These are phyloP conservation scores for Phytopythium chamaehyphon DNA, from an alignment of 352 stramenopile genomes.

Conservation along the genomic window DNA sequence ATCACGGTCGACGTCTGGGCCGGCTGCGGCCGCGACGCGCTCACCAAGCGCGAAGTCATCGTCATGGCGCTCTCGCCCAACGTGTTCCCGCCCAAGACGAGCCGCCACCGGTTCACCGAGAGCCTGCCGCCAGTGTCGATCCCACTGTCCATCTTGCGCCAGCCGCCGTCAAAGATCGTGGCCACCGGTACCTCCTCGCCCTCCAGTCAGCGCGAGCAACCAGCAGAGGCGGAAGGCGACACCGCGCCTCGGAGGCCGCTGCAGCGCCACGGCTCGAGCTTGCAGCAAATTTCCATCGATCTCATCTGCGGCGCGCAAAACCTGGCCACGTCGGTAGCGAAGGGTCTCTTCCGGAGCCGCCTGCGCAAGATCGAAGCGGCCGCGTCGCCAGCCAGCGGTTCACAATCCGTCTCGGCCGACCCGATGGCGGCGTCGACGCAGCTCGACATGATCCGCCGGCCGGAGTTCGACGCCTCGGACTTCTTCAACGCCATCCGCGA, in stretches of 20 bases:
- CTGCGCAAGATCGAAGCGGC: slow-evolving; percentile 43
- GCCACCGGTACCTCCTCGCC: neutral
- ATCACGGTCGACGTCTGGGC: slow-evolving; percentile 83
- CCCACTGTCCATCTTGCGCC: slow-evolving; percentile 62
- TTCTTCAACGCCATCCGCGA: slow-evolving; percentile 82
- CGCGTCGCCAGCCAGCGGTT: neutral
- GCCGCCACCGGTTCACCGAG: slow-evolving; percentile 76
- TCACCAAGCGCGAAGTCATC: slow-evolving; percentile 82
- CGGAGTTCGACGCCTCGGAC: slow-evolving; percentile 50
- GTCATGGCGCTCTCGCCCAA: slow-evolving; percentile 76
- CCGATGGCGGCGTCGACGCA: slow-evolving; percentile 20
- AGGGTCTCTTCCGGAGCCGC: slow-evolving; percentile 68
- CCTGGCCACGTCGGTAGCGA: slow-evolving; percentile 63
- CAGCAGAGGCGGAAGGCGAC: neutral
- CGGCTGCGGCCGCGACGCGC: slow-evolving; percentile 48
- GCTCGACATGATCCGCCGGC: slow-evolving; percentile 72
- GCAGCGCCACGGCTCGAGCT: slow-evolving; percentile 24
- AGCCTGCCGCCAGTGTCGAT: slow-evolving; percentile 81
- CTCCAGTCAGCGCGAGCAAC: neutral
- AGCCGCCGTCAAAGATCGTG: slow-evolving; percentile 51
- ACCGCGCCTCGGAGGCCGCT: slow-evolving; percentile 5
- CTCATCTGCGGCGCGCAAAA: slow-evolving; percentile 75
- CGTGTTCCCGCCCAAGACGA: slow-evolving; percentile 84
- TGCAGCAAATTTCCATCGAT: slow-evolving; percentile 71
- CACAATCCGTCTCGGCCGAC: neutral